Evolutionary conservation across 495 filamentous ascomycete genomes (phyloP), one percentile per base, ranked within the genome.

Genomic region (Xylaria acuta): DNA sequence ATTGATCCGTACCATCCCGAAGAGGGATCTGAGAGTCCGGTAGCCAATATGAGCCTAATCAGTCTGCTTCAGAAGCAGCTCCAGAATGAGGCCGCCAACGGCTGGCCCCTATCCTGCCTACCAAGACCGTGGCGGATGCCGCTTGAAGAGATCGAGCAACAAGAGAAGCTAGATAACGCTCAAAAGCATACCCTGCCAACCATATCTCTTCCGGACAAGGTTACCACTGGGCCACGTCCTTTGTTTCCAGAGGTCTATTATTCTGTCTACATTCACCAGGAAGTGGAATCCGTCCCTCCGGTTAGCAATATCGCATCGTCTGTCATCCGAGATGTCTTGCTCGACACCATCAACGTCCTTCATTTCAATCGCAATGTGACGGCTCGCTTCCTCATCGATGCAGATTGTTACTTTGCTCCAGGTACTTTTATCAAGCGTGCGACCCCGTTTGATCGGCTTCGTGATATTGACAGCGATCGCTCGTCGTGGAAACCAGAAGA

Each of bases 401-500:
- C 98, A 40, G 97, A 98, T 79, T 97, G 93, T 81, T 99, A 94
- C 81, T 99, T 96, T 82, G 86, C 94, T 1, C 87, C 91, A 6
- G 86, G 91, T 60, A 97, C 91, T 3, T 99, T 99, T 79, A 91
- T 97, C 70, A 95, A 96, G 80, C 90, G 97, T 65, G 94, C 93
- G 3, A 98, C 93, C 3, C 91, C 93, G 0, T 98, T 97, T 75
- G 97, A 98, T 79, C 90, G 91, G 69, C 86, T 99, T 54, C 88
- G 92, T 18, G 94, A 98, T 63, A 83, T 94, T 16, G 87, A 90
- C 40, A 63, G 63, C 1, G 91, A 90, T 40, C 88, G 88, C 64
- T 90, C 92, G 5, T 92, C 92, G 0, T 99, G 97, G 97, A 99
- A 99, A 80, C 94, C 96, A 0, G 97, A 99, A 84, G 96, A 99